Evolutionary conservation across 345 rosid species (phyloP), one percentile per base, ranked within the genome.

Genomic region (Bruguiera gymnorhiza): DNA sequence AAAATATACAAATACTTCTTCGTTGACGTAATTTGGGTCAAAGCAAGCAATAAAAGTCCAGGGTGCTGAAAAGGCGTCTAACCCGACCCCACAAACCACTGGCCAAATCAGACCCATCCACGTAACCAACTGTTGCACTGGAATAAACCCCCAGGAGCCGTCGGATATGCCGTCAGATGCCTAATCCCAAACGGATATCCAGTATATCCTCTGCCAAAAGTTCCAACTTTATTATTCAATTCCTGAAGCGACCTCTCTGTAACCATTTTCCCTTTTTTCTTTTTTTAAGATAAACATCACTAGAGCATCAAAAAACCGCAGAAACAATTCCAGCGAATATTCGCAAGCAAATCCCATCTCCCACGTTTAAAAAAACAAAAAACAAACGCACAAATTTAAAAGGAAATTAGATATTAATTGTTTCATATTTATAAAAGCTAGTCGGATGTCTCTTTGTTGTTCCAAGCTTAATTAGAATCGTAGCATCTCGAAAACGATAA

Each of bases 81-180:
- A 34, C 19, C 6, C 24, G 48, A 50, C 66, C 56, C 72, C 52
- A 59, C 39, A 30, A 37, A 27, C 21, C 36, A 26, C n/a, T 5
- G 13, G 10, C 37, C 37, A 34, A 34, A 34, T 34, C 37, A 8
- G 1, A 34, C 37, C 9, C 9, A 34, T 34, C 37, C 37, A 75
- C 73, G 65, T 73, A 23, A 65, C 51, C 26, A 11, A 8, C 15
- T 8, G 1, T 30, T 55, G 8, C 9, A 21, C 21, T 13, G 48
- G 83, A 72, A 85, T 82, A 69, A 76, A 71, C 66, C 48, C 8
- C 70, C 66, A 8, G 73, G 77, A 71, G 72, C 80, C 77, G 62
- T 62, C n/a, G 86, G 84, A 85, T 80, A 82, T 85, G 80, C 86
- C 23, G 18, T 70, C 60, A 69, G 64, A 30, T n/a, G 20, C 10